Evolutionary conservation across 1,284 basidiomycete genomes (phyloP).

Genomic region (Ganoderma resinaceum): DNA sequence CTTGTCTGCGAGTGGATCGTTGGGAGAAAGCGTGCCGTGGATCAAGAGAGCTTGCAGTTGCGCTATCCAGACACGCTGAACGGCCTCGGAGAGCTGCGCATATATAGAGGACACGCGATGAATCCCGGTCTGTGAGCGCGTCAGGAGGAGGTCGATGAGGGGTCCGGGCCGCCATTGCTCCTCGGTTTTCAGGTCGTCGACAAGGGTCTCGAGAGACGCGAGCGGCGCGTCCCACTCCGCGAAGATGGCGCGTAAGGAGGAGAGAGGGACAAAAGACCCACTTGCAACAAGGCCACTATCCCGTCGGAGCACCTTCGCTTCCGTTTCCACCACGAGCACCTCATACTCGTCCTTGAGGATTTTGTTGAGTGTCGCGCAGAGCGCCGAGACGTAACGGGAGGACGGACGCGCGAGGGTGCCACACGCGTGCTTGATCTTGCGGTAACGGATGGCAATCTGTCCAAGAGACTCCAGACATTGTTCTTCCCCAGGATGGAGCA

Average conservation of each 20-base stretch:
- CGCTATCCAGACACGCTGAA: conserved; percentile 82
- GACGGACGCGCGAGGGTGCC: conserved; percentile 58
- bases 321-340: conserved; percentile 78
- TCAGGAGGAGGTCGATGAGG: conserved; percentile 77
- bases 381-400: conserved; percentile 79
- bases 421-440: conserved; percentile 68
- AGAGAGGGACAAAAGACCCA: conserved; percentile 83
- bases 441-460: conserved; percentile 74
- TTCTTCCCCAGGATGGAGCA: conserved; percentile 87
- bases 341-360: conserved; percentile 84
- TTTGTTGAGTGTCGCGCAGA: conserved; percentile 74
- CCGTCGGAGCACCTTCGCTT: conserved; percentile 76
- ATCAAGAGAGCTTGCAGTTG: conserved; percentile 82
- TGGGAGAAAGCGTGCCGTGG: conserved; percentile 71
- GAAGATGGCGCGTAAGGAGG: conserved; percentile 81
- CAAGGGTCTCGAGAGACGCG: conserved; percentile 67
- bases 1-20: conserved; percentile 64
- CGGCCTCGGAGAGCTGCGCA: conserved; percentile 67
- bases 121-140: conserved; percentile 77
- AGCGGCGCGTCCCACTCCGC: conserved; percentile 87
- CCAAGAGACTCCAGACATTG: conserved; percentile 80
- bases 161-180: conserved; percentile 73
- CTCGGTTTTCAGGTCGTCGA: conserved; percentile 64
- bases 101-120: conserved; percentile 77
- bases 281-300: conserved; percentile 76